Evolutionary conservation across 164 flowering plant species (phyloP).

Genomic region (Warburgia ugandensis): DNA sequence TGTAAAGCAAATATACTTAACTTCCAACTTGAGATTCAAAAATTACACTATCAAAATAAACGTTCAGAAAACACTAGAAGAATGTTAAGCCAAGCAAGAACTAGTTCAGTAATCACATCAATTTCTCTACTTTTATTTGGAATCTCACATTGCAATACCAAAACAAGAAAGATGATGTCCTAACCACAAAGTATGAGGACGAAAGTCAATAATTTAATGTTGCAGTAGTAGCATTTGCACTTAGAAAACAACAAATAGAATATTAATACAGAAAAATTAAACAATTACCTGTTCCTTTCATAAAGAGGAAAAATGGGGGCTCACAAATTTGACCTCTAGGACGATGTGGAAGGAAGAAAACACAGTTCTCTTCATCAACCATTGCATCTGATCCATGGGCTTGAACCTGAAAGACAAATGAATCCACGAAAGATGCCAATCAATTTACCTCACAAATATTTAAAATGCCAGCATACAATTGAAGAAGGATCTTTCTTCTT

Average conservation of each 20-base stretch:
- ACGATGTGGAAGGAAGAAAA: constrained; percentile 91
- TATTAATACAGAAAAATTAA: background rate
- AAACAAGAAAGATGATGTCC: too few species aligned
- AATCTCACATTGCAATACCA: too few species aligned
- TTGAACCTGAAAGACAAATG: constrained; percentile 54
- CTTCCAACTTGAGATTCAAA: background rate
- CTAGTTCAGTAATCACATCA: too few species aligned
- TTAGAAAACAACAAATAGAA: background rate
- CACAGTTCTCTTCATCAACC: constrained; percentile 95
- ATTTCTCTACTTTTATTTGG: too few species aligned
- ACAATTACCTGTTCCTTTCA: constrained; percentile 89
- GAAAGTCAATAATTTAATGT: background rate
- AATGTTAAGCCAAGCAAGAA: background rate
- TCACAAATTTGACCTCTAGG: constrained; percentile 71
- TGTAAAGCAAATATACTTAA: constrained; percentile 15
- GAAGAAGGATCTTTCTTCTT: background rate
- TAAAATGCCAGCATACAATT: background rate
- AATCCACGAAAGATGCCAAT: background rate
- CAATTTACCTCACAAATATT: background rate
- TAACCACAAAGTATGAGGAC: too few species aligned
- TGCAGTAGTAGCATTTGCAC: background rate
- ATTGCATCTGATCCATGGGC: constrained; percentile 98
- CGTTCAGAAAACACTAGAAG: background rate
- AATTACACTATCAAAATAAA: background rate
- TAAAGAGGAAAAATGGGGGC: constrained; percentile 77